Conservation (phyloP, 768 basidiomycete species). For the Tricholoma bakamatsutake region DNA sequence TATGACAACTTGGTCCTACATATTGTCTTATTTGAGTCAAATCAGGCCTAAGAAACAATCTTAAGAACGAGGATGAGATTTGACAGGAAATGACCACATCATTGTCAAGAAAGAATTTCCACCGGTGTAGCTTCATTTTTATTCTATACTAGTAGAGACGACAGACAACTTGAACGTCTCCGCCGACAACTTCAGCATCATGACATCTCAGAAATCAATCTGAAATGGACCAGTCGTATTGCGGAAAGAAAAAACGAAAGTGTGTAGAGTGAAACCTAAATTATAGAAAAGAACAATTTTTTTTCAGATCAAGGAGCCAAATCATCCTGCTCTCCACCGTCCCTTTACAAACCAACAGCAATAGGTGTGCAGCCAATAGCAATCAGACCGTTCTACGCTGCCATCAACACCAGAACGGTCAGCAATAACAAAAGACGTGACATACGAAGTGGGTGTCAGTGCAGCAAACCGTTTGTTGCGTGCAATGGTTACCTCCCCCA, state of each 20-base stretch:
- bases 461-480: slow-evolving; percentile 28
- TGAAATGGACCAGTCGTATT: background rate
- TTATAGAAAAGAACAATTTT: background rate
- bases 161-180: too few species aligned
- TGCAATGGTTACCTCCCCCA: slow-evolving; percentile 15
- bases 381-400: slow-evolving; percentile 8
- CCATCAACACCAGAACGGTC: background rate
- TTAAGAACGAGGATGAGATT: too few species aligned
- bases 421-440: background rate
- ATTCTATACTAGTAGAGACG: too few species aligned
- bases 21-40: too few species aligned
- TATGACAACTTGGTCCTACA: too few species aligned
- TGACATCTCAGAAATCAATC: too few species aligned
- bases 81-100: too few species aligned
- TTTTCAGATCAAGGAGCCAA: background rate
- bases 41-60: too few species aligned
- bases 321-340: background rate
- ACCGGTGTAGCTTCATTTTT: too few species aligned
- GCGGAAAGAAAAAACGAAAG: background rate
- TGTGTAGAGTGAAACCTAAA: background rate
- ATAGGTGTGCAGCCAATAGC: slow-evolving; percentile 20
- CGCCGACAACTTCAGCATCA: too few species aligned
- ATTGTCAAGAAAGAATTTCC: too few species aligned
- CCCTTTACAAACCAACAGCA: slow-evolving; percentile 1
- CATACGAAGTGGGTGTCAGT: slow-evolving; percentile 17